phyloP scores from a whole-genome alignment of 2,329 filamentous ascomycete species.

The Colletotrichum sp. region DNA sequence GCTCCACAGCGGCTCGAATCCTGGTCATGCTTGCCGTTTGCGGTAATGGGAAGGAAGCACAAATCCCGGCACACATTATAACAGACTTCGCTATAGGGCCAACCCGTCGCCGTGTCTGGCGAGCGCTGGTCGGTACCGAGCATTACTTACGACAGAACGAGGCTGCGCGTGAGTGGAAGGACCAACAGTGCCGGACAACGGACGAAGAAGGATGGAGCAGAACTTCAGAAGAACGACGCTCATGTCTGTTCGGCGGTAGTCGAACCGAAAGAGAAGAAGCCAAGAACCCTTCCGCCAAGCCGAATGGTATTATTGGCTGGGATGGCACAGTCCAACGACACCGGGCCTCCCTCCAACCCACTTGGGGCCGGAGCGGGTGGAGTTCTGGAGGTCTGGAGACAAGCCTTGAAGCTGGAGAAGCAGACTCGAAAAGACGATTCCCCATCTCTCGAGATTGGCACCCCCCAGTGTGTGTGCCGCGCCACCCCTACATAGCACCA shows the following conservation, averaged over 20 bases:
- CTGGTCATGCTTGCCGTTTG: background rate
- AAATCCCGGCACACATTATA: background rate
- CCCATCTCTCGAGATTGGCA: background rate
- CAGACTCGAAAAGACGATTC: background rate
- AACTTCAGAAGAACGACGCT: background rate
- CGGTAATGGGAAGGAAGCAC: background rate
- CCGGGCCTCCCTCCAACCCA: conserved; percentile 1
- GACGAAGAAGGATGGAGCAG: background rate
- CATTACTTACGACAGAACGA: background rate
- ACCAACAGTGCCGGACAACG: background rate
- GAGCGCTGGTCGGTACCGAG: background rate
- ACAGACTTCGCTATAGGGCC: background rate
- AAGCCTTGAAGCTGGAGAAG: conserved; percentile 18
- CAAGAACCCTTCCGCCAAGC: conserved; percentile 2
- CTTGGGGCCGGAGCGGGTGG: conserved; percentile 3
- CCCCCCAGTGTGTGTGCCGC: background rate
- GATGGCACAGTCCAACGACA: conserved; percentile 22
- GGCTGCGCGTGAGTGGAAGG: background rate
- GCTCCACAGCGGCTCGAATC: background rate
- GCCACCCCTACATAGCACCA: background rate
- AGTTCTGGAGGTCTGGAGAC: conserved; percentile 10
- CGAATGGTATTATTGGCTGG: conserved; percentile 11
- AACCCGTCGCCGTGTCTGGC: background rate
- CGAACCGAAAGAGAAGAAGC: conserved; percentile 25
- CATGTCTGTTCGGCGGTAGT: conserved; percentile 28